These are phyloP conservation scores for Plantago ovata DNA, from an alignment of 257 asterid species.

Conservation along the genomic window DNA sequence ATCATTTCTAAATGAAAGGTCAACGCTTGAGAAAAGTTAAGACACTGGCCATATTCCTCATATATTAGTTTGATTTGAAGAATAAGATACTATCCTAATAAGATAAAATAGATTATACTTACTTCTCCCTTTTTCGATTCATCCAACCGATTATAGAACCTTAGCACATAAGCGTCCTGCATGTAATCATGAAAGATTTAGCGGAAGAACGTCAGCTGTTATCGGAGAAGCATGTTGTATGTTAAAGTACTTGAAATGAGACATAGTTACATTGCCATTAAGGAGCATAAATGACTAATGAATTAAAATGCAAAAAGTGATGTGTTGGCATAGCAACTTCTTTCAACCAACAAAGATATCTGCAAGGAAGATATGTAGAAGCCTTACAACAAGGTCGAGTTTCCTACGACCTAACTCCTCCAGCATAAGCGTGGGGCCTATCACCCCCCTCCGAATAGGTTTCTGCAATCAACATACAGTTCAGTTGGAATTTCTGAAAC, in stretches of 20 bases:
- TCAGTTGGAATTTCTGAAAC: slow-evolving; percentile 12
- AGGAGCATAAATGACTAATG: not conserved
- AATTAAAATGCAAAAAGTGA: slow-evolving; percentile 16
- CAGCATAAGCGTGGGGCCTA: slow-evolving; percentile 84
- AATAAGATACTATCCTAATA: too few species aligned
- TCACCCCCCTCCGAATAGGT: slow-evolving; percentile 88
- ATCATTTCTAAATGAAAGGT: too few species aligned
- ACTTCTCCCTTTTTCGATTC: slow-evolving; percentile 94
- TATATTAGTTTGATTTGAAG: too few species aligned
- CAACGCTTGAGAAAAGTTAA: too few species aligned
- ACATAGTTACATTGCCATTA: not conserved
- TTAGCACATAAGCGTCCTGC: slow-evolving; percentile 76
- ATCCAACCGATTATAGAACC: slow-evolving; percentile 90
- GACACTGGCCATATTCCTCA: too few species aligned
- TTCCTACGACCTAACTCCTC: slow-evolving; percentile 88
- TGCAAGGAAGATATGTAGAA: slow-evolving; percentile 14
- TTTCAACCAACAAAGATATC: slow-evolving; percentile 16
- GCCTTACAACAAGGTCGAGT: slow-evolving; percentile 68
- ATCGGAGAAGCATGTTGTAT: slow-evolving; percentile 5
- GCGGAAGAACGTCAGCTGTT: slow-evolving; percentile 1
- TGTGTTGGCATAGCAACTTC: slow-evolving; percentile 1
- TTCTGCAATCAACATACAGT: slow-evolving; percentile 47
- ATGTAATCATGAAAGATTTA: slow-evolving; percentile 18
- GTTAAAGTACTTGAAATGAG: not conserved
- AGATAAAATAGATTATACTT: slow-evolving; percentile 32